Conservation (phyloP, 768 basidiomycete species). For the Panellus pusillus region DNA sequence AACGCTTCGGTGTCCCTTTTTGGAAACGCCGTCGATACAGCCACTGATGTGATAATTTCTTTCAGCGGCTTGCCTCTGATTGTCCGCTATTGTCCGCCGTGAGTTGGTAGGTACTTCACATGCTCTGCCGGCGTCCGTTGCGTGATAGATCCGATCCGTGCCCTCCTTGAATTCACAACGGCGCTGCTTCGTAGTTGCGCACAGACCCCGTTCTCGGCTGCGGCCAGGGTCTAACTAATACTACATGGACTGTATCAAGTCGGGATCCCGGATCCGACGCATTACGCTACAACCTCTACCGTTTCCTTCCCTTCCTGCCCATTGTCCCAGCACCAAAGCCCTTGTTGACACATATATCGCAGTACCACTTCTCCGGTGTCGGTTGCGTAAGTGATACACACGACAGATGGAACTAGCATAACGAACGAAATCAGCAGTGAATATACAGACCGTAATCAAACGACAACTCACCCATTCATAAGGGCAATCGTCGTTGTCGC, state of each 20-base stretch:
- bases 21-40: too few relatives aligned
- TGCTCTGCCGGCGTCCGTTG: background rate
- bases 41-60: background rate
- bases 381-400: conserved; percentile 57
- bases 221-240: too few relatives aligned
- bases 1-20: too few relatives aligned
- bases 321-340: conserved; percentile 25
- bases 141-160: too few relatives aligned
- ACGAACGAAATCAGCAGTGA: background rate
- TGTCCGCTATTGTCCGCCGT: too few relatives aligned
- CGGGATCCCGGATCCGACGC: too few relatives aligned
- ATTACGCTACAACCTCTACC: conserved; percentile 19
- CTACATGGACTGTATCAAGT: too few relatives aligned
- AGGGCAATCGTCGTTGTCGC: conserved; percentile 67
- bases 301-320: conserved; percentile 41
- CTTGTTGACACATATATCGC: conserved; percentile 46
- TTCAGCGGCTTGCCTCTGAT: too few relatives aligned
- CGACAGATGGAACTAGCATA: conserved; percentile 55
- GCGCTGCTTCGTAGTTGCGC: too few relatives aligned
- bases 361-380: conserved; percentile 56
- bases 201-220: too few relatives aligned
- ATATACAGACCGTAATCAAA: background rate
- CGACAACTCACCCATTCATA: conserved; percentile 63
- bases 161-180: too few relatives aligned
- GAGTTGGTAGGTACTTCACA: too few relatives aligned